Conservation (phyloP, 176 grass and related monocot species). For the Juncus effusus region DNA sequence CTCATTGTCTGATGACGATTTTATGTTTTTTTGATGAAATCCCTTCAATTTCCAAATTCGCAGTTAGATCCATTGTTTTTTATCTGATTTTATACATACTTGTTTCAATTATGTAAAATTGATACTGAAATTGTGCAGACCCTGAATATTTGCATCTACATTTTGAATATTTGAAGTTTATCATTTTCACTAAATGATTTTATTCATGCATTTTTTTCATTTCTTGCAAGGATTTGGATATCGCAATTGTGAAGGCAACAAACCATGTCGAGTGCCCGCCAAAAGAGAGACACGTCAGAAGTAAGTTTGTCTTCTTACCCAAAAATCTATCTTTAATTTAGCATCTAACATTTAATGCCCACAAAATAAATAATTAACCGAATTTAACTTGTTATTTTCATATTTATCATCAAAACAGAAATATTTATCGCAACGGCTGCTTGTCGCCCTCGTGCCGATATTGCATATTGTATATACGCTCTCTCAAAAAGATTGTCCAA, state of each 20-base stretch:
- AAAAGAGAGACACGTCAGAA: constrained; percentile 85
- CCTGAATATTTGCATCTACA: neutral
- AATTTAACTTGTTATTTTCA: too few species aligned
- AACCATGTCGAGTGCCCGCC: constrained; percentile 93
- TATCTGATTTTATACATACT: too few species aligned
- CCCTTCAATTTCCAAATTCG: too few species aligned
- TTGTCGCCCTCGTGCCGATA: constrained; percentile 63
- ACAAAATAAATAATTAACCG: too few species aligned
- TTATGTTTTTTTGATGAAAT: neutral
- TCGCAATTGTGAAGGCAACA: constrained; percentile 93
- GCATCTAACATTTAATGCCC: neutral
- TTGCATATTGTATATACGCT: constrained; percentile 79
- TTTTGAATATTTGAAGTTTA: neutral
- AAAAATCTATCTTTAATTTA: too few species aligned
- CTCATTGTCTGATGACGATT: neutral
- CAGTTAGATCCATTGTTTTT: too few species aligned
- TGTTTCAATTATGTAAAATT: too few species aligned
- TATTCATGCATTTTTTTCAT: neutral
- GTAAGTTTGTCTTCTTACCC: constrained; percentile 42
- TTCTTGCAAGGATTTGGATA: constrained; percentile 72
- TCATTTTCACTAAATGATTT: neutral
- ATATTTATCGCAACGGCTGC: constrained; percentile 62
- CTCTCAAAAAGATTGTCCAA: constrained; percentile 78
- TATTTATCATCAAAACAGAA: constrained; percentile 27
- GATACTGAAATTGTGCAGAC: too few species aligned